Percentiles rank a stretch among this genome's conserved stretches.
Evolutionary conservation across 305 asterid species (phyloP).

Genomic region (Coffea humblotiana): DNA sequence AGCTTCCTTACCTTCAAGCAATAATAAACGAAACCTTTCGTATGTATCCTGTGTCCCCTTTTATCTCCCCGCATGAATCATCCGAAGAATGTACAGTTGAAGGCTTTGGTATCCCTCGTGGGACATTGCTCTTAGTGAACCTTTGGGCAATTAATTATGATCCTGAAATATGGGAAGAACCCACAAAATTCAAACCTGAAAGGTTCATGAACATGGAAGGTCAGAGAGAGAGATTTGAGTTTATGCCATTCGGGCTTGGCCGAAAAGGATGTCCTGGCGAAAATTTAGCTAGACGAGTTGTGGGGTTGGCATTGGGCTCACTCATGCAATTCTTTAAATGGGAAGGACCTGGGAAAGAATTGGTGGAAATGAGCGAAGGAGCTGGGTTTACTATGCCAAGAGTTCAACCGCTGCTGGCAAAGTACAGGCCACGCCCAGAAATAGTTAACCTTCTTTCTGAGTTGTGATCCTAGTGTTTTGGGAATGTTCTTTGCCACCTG

Average conservation of each 20-base stretch:
- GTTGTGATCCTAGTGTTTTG: not conserved
- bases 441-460: constrained; percentile 6
- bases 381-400: constrained; percentile 48
- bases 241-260: constrained; percentile 53
- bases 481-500: too few species aligned
- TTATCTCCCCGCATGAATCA: constrained; percentile 41
- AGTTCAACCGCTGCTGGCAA: constrained; percentile 45
- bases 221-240: constrained; percentile 20
- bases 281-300: constrained; percentile 40
- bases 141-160: constrained; percentile 54
- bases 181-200: constrained; percentile 47
- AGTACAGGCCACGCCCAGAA: constrained; percentile 38
- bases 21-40: constrained; percentile 44
- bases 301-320: constrained; percentile 44
- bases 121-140: constrained; percentile 50
- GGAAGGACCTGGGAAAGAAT: constrained; percentile 35
- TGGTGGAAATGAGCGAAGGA: constrained; percentile 45
- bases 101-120: constrained; percentile 39
- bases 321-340: constrained; percentile 63
- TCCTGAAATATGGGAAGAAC: constrained; percentile 46
- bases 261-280: constrained; percentile 64
- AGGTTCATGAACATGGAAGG: constrained; percentile 29
- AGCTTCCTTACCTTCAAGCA: constrained; percentile 39
- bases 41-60: constrained; percentile 43
- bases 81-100: constrained; percentile 36